Percentiles rank a stretch among this genome's conserved stretches.
Conservation (phyloP, 768 basidiomycete genomes). For the Naematelia encephala region DNA sequence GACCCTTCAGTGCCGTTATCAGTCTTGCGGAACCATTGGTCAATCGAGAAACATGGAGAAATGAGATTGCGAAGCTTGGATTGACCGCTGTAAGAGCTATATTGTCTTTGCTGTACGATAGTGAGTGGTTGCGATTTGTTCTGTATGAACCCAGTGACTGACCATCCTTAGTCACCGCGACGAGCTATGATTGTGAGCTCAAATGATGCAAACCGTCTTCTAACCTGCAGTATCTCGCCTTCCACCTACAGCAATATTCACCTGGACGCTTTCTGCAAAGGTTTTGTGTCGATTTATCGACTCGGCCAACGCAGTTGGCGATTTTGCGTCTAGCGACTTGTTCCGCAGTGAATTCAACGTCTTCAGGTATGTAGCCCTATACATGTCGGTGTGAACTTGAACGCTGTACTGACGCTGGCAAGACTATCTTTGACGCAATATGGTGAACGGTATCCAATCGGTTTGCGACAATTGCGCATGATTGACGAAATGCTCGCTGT, state of each 20-base stretch:
- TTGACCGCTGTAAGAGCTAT: conserved; percentile 33
- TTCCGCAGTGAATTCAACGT: conserved; percentile 40
- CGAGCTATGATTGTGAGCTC: conserved; percentile 37
- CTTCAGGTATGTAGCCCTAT: conserved; percentile 34
- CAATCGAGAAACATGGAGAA: conserved; percentile 30
- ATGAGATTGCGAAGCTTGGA: conserved; percentile 32
- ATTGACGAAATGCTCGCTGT: not conserved
- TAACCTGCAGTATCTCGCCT: conserved; percentile 37
- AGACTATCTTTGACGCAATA: conserved; percentile 30
- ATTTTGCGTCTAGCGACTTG: conserved; percentile 29
- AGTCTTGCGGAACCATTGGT: conserved; percentile 34
- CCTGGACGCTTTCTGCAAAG: conserved; percentile 24
- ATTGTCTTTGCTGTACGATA: conserved; percentile 42
- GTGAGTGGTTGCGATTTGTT: conserved; percentile 33
- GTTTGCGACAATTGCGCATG: conserved; percentile 16
- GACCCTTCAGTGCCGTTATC: conserved; percentile 23
- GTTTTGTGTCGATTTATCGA: conserved; percentile 30
- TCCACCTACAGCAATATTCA: conserved; percentile 17
- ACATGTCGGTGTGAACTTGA: not conserved
- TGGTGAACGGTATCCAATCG: conserved; percentile 33
- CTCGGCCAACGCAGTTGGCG: conserved; percentile 27
- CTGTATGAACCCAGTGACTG: too few relatives aligned
- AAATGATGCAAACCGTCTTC: not conserved
- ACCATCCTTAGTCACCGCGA: conserved; percentile 32
- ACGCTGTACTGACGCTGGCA: not conserved